phyloP scores from a whole-genome alignment of 495 filamentous ascomycete genomes.

The Xylaria telfairii region DNA sequence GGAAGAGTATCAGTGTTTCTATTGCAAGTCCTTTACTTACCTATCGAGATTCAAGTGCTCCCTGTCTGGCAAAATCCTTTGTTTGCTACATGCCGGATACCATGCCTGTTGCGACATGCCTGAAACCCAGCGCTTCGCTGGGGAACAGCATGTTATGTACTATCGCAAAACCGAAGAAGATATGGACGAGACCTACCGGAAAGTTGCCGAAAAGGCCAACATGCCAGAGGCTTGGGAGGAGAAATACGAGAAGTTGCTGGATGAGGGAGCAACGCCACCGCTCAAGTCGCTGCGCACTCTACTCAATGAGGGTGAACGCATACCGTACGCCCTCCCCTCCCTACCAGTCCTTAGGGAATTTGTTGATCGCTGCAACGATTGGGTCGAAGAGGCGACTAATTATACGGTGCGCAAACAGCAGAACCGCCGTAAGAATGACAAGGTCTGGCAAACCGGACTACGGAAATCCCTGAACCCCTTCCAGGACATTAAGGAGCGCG shows the following conservation, averaged over 20 bases:
- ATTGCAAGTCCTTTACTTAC: conserved; percentile 92
- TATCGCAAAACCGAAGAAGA: conserved; percentile 78
- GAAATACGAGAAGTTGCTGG: conserved; percentile 83
- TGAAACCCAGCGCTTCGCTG: conserved; percentile 64
- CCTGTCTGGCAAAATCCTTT: conserved; percentile 76
- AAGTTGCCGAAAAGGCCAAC: conserved; percentile 82
- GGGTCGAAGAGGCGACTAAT: conserved; percentile 96
- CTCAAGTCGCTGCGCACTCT: conserved; percentile 85
- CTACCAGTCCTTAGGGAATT: conserved; percentile 83
- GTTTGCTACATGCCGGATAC: conserved; percentile 76
- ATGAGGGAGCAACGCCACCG: conserved; percentile 80
- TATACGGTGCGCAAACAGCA: conserved; percentile 98
- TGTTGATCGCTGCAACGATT: conserved; percentile 95
- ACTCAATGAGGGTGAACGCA: conserved; percentile 93
- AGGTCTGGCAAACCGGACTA: conserved; percentile 75
- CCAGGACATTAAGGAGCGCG: conserved; percentile 84
- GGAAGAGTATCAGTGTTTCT: conserved; percentile 86
- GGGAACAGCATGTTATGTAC: conserved; percentile 68
- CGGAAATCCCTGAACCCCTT: conserved; percentile 66
- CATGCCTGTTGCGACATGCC: conserved; percentile 78
- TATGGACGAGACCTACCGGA: conserved; percentile 69
- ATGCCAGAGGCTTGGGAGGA: conserved; percentile 89
- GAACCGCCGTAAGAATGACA: conserved; percentile 96
- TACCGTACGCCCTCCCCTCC: conserved; percentile 88
- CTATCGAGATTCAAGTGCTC: conserved; percentile 88